Base-by-base conservation (phyloP, 352 stramenopile genomes). In the Salisapilia sapeloensis region DNA sequence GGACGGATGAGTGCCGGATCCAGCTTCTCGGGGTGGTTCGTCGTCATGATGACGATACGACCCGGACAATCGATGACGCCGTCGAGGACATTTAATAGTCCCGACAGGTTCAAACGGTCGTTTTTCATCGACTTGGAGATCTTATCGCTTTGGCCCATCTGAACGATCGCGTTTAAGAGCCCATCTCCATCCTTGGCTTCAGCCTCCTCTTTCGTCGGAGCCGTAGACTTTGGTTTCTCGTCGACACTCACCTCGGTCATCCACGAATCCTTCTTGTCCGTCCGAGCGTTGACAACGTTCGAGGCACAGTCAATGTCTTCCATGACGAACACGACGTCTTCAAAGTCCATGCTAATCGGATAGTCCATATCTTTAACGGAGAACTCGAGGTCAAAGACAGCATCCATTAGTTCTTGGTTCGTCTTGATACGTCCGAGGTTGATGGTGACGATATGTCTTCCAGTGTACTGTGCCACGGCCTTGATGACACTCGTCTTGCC, bases 21-120 rank as follows among this genome's bases (percentile, higher is more conserved):
- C n/a, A 93, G 58, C 22, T 63, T 71, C 47, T 93, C 79, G 1
- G 74, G 79, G 43, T 90, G 71, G 53, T 93, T 93, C n/a, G 66
- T 83, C 10, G 79, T 87, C 60, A 90, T 83, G 45, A 93, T 76
- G 0, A 91, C 51, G 30, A 93, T 92, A 18, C 72, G 53, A 8
- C 60, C 71, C 9, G 67, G 63, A 18, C 51, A 71, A 38, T 91
- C 71, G 13, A 84, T 66, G 8, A 92, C 60, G 8, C 78, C 78
- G 47, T 93, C 78, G 0, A 93, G 48, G 2, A 82, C 72, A 29
- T 92, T 89, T 2, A 92, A 40, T 11, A 92, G 50, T 3, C 75
- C 72, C 8, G 54, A 48, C 1, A 89, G 42, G 24, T 67, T 77
- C 9, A 89, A 52, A 42, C 59, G 44, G 35, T 70, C 44, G 13